Evolutionary conservation across 2,329 filamentous ascomycete genomes (phyloP), one percentile per base, ranked within the genome.

Genomic region (Claviceps pazoutovae): DNA sequence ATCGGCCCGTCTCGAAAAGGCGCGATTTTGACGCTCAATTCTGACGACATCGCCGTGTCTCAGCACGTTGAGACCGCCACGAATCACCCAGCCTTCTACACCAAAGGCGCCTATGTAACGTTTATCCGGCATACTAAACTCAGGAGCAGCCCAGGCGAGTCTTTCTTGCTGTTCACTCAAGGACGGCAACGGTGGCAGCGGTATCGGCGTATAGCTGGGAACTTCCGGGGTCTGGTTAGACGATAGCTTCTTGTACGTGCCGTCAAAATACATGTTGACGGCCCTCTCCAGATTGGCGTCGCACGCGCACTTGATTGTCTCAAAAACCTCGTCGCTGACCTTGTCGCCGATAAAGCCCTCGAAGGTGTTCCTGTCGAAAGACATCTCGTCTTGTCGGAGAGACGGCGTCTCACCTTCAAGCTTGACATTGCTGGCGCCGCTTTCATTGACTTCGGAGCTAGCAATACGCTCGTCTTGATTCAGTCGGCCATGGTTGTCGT

Each of bases 81-180:
- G 81, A 3, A 91, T 97, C 5, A 88, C 83, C 93, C 93, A 98
- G 4, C 84, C 93, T 51, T 85, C 88, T 4, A 87, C 89, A 8
- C 93, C 93, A 66, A 97, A 93, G 0, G 89, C 88, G 17, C 93
- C 93, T 55, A 97, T 79, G 60, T 97, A 98, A 61, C 93, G 70
- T 37, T 62, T 65, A 2, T 64, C 60, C 0, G 73, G 70, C 51
- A 71, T 68, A 4, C 55, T 59, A 23, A 56, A 57, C 38, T 56
- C 53, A 11, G 55, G 9, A 21, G 41, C 38, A 6, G 14, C 36
- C 21, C 46, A 23, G 34, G 8, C 36, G 46, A 26, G 23, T 9
- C 34, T 3, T 36, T 13, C 26, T 13, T 14, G 42, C 42, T 51
- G 37, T 34, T 36, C 14, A 14, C 11, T 21, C 14, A 8, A 37